phyloP scores from a whole-genome alignment of 768 basidiomycete genomes.

The Rhodotorula kratochvilovae region DNA sequence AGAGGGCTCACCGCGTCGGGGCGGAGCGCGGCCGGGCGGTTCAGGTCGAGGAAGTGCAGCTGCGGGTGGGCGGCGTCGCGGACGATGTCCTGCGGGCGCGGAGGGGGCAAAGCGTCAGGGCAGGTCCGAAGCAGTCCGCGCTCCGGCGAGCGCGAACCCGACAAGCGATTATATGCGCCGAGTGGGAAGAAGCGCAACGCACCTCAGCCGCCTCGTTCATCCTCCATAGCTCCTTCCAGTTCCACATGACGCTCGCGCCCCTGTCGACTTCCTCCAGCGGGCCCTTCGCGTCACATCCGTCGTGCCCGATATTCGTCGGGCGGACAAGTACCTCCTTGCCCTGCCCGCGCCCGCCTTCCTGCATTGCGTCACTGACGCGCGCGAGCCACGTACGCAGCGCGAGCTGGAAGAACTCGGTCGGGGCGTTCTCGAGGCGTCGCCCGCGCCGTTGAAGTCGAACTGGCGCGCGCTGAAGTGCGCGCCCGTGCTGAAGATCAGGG shows the following conservation, averaged over 20 bases:
- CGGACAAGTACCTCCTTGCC: slow-evolving; percentile 1
- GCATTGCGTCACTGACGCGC: neutral
- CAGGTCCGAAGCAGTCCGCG: too few relatives aligned
- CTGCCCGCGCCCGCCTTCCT: neutral
- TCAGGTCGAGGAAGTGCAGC: neutral
- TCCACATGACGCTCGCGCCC: neutral
- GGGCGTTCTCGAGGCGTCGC: neutral
- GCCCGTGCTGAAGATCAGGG: slow-evolving; percentile 1
- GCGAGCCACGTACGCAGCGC: neutral
- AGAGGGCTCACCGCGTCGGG: neutral
- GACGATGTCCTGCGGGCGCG: neutral
- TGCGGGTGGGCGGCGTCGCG: neutral
- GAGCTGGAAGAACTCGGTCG: slow-evolving; percentile 3
- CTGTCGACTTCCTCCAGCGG: neutral
- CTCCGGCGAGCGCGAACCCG: too few relatives aligned
- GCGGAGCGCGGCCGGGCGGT: neutral
- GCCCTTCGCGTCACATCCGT: neutral
- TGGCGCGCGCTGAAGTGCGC: slow-evolving; percentile 2
- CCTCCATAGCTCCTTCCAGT: neutral
- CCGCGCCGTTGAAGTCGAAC: neutral
- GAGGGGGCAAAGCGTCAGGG: neutral
- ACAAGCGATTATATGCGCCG: too few relatives aligned
- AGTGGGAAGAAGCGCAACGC: neutral
- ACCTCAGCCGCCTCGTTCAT: neutral
- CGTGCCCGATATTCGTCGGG: neutral